Conservation (phyloP, 192 early-diverging fungal species). For the Diversispora epigaea region DNA sequence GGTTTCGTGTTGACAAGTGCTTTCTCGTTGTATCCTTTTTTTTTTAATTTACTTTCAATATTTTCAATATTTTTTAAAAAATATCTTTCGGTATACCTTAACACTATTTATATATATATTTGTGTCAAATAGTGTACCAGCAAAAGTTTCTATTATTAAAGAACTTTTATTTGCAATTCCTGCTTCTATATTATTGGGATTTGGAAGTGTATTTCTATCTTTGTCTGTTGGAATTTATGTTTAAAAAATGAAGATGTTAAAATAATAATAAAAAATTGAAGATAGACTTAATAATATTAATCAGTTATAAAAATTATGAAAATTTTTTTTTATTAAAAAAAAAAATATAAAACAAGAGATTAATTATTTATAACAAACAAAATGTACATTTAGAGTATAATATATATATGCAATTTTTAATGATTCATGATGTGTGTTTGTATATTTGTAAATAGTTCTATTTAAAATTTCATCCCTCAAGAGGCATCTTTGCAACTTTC, state of each 20-base stretch:
- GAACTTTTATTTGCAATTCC: slow-evolving; percentile 37
- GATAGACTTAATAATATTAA: too few relatives aligned
- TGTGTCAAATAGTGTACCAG: neutral
- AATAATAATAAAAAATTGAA: too few relatives aligned
- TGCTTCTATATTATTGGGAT: slow-evolving; percentile 41
- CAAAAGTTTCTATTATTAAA: slow-evolving; percentile 4
- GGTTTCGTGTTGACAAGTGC: slow-evolving; percentile 20
- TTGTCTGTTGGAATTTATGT: slow-evolving; percentile 46
- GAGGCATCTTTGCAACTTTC: too few relatives aligned
- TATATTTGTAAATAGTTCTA: too few relatives aligned
- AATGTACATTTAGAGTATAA: too few relatives aligned
- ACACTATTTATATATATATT: slow-evolving; percentile 4
- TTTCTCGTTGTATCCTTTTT: slow-evolving; percentile 32
- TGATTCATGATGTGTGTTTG: too few relatives aligned
- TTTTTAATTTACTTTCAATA: neutral
- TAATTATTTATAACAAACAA: too few relatives aligned
- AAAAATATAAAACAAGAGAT: too few relatives aligned
- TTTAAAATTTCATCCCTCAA: too few relatives aligned
- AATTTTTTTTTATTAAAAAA: too few relatives aligned
- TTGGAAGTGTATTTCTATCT: slow-evolving; percentile 43
- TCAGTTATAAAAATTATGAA: too few relatives aligned
- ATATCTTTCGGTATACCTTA: neutral
- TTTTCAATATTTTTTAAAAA: neutral
- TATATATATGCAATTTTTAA: too few relatives aligned
- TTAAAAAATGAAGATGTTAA: slow-evolving; percentile 15